Percentiles rank a stretch among this genome's conserved stretches.
phyloP scores from a whole-genome alignment of 1,284 basidiomycete genomes.

The Irpex sp. region DNA sequence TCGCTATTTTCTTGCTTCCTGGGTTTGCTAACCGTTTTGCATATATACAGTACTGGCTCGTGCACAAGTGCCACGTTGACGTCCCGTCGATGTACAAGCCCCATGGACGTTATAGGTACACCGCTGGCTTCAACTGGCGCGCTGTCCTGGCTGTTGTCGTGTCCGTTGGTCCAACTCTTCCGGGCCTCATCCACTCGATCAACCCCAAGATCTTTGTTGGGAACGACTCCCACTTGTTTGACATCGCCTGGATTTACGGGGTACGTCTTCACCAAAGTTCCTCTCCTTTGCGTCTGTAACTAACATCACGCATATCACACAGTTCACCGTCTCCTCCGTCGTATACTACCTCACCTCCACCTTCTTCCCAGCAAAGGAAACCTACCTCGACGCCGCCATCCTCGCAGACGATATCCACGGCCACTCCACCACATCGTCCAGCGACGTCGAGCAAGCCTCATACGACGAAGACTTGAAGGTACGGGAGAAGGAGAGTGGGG shows the following conservation, averaged over 20 bases:
- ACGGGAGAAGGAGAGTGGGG: not conserved
- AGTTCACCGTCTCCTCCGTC: slow-evolving; percentile 38
- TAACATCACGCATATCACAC: not conserved
- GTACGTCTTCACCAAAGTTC: slow-evolving; percentile 35
- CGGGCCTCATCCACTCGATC: slow-evolving; percentile 67
- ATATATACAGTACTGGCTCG: slow-evolving; percentile 55
- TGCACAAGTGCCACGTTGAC: slow-evolving; percentile 60
- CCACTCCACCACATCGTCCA: not conserved
- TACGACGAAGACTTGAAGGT: slow-evolving; percentile 9
- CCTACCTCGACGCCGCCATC: slow-evolving; percentile 48
- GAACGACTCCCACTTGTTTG: slow-evolving; percentile 49
- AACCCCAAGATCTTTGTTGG: slow-evolving; percentile 55
- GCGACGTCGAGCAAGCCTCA: slow-evolving; percentile 10
- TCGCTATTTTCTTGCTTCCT: not conserved
- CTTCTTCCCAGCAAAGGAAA: slow-evolving; percentile 56
- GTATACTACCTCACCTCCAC: slow-evolving; percentile 51
- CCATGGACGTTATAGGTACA: slow-evolving; percentile 60
- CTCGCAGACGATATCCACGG: slow-evolving; percentile 18
- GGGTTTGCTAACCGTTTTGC: not conserved
- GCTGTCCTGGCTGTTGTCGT: slow-evolving; percentile 60
- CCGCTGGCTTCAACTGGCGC: slow-evolving; percentile 68
- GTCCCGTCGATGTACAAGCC: slow-evolving; percentile 73
- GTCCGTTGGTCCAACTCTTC: slow-evolving; percentile 62
- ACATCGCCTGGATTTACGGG: slow-evolving; percentile 70
- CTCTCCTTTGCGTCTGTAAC: not conserved